Conservation (phyloP, 352 stramenopile species). For the Thraustochytrium striatum region DNA sequence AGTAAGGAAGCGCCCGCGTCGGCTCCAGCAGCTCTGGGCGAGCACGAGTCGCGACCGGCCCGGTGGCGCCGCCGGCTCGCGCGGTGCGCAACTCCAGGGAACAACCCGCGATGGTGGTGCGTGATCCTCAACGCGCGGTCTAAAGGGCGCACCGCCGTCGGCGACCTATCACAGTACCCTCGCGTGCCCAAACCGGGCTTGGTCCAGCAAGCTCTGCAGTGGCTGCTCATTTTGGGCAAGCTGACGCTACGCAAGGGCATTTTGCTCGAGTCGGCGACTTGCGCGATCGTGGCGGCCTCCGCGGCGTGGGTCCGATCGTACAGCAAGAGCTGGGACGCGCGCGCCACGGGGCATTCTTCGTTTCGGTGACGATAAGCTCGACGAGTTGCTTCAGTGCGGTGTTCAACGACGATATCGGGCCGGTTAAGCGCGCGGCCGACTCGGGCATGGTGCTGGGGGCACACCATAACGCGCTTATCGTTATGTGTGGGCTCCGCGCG, state of each 20-base stretch:
- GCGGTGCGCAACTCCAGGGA: too few relatives aligned
- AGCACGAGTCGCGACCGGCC: too few relatives aligned
- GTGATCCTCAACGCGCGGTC: too few relatives aligned
- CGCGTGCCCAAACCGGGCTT: slow-evolving; percentile 25
- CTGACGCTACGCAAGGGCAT: neutral
- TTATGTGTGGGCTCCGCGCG: neutral
- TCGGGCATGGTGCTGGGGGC: slow-evolving; percentile 33
- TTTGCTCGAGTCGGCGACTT: neutral
- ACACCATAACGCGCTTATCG: slow-evolving; percentile 35
- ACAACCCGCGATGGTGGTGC: too few relatives aligned
- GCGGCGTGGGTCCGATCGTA: slow-evolving; percentile 40
- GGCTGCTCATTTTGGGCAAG: neutral
- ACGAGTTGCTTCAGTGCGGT: neutral
- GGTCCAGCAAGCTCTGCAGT: slow-evolving; percentile 6
- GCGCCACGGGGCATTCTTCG: slow-evolving; percentile 24
- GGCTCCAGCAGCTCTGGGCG: too few relatives aligned
- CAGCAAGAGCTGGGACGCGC: slow-evolving; percentile 25
- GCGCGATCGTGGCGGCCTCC: neutral
- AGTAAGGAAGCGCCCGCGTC: too few relatives aligned
- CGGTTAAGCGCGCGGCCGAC: slow-evolving; percentile 23
- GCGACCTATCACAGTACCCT: slow-evolving; percentile 10
- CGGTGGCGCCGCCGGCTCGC: too few relatives aligned
- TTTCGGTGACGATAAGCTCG: neutral
- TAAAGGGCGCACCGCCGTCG: too few relatives aligned
- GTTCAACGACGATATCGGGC: slow-evolving; percentile 14